phyloP scores from a whole-genome alignment of 2,329 filamentous ascomycete species.

The Ilyonectria robusta region DNA sequence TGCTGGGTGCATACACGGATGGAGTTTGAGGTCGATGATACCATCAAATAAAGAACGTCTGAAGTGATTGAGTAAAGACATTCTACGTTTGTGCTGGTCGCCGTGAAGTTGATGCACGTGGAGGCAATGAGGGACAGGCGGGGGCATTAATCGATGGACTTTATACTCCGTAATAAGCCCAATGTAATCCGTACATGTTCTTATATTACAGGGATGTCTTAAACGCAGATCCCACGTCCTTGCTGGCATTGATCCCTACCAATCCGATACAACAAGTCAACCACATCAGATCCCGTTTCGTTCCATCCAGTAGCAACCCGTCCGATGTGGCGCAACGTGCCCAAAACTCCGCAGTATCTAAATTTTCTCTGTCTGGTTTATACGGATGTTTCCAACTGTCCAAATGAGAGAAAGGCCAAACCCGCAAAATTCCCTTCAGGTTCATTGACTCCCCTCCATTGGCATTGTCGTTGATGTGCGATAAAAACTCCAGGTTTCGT shows the following conservation, averaged over 20 bases:
- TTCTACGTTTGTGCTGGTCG: neutral
- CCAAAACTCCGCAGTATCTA: constrained; percentile 13
- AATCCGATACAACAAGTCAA: neutral
- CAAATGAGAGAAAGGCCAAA: neutral
- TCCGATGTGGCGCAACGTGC: neutral
- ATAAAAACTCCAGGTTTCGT: constrained; percentile 15
- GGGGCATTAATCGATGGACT: constrained; percentile 4
- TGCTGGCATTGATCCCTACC: neutral
- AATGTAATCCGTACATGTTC: neutral
- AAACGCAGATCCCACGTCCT: neutral
- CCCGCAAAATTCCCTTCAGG: constrained; percentile 2
- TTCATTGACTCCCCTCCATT: constrained; percentile 2
- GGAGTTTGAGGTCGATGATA: neutral
- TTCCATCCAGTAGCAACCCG: constrained; percentile 9
- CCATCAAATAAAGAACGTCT: neutral
- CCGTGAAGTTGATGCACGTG: constrained; percentile 26
- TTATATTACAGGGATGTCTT: constrained; percentile 7
- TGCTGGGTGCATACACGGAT: neutral
- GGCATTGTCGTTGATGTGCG: constrained; percentile 12
- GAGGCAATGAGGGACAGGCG: too few species aligned
- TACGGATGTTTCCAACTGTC: neutral
- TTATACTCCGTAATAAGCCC: too few species aligned
- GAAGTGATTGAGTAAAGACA: neutral
- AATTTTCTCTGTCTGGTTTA: neutral
- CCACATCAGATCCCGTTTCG: neutral